Percentiles rank a stretch among this genome's conserved stretches.
Conservation (phyloP, 768 basidiomycete species). For the Coprinopsis marcescibilis region DNA sequence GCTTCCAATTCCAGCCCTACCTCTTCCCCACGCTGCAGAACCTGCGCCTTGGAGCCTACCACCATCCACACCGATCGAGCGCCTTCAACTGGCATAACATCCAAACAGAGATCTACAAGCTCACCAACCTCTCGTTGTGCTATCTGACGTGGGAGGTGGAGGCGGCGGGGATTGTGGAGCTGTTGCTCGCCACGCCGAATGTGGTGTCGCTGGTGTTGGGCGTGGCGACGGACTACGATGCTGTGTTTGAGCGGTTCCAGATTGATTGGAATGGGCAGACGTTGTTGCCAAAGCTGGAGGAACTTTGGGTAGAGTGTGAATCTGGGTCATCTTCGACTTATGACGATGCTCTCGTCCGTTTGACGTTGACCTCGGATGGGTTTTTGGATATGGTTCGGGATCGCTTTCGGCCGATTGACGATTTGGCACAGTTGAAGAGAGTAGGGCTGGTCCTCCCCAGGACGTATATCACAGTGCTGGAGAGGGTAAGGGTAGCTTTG, state of each 20-base stretch:
- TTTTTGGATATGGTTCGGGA: constrained; percentile 7
- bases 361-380: constrained; percentile 1
- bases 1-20: neutral
- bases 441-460: neutral
- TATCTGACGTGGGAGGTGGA: constrained; percentile 3
- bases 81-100: constrained; percentile 1
- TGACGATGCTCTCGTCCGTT: neutral
- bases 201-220: constrained; percentile 1
- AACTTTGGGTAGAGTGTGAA: constrained; percentile 4
- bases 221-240: constrained; percentile 6
- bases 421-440: constrained; percentile 1
- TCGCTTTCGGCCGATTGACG: constrained; percentile 2
- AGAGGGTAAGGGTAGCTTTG: neutral
- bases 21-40: neutral
- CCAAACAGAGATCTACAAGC: neutral
- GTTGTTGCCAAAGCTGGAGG: neutral
- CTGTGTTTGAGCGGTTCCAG: constrained; percentile 7
- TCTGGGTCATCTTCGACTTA: neutral
- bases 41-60: constrained; percentile 2
- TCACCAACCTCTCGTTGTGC: constrained; percentile 6
- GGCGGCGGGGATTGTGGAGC: neutral
- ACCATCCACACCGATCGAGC: neutral
- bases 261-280: constrained; percentile 8
- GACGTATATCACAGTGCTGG: neutral
- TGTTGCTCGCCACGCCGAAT: constrained; percentile 1